Evolutionary conservation across 371 early-diverging fungal genomes (phyloP), one percentile per base, ranked within the genome.

Genomic region (Chytridiales sp.): DNA sequence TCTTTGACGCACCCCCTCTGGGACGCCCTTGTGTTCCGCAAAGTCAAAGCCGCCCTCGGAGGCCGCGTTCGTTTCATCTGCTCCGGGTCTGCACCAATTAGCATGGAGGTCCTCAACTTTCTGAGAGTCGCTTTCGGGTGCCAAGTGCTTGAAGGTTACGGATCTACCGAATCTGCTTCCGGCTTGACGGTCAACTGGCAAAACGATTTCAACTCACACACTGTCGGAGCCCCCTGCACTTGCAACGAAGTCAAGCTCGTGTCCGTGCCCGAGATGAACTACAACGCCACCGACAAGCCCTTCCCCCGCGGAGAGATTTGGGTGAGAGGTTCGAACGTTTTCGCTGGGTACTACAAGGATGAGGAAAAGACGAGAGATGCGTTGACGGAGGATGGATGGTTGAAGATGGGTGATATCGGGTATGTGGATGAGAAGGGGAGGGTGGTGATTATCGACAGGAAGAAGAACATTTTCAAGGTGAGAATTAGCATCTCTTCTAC

Each of bases 261-360:
- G 8, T 91, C 92, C 64, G 84, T 95, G 2, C 93, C 95, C 43
- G 86, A 87, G 29, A 92, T 94, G 93, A 82, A 86, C 64, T 95
- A 97, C 68, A 73, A 69, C 26, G 77, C 88, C n/a, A 81, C 80
- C 4, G 93, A 93, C 67, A 82, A 84, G 61, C 94, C 92, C 2
- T 77, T 72, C 61, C 91, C 94, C 56, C 85, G 91, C 26, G 98
- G 98, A 59, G 99, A 99, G 76, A 87, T 99, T 46, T 86, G 89
- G 67, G 67, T 99, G 40, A 86, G 92, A 26, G 99, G 99, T 17
- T 17, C 48, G 11, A 31, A 49, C 42, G 44, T 60, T 26, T 64
- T 76, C 61, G 47, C 43, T 22, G 71, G 71, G 13, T 76, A 76
- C 64, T 70, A 59, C 59, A 70, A 76, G 22, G 69, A 58, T 19